Percentiles rank a stretch among this genome's conserved stretches.
phyloP scores from a whole-genome alignment of 495 filamentous ascomycete species.

The Penicillium pulvis region DNA sequence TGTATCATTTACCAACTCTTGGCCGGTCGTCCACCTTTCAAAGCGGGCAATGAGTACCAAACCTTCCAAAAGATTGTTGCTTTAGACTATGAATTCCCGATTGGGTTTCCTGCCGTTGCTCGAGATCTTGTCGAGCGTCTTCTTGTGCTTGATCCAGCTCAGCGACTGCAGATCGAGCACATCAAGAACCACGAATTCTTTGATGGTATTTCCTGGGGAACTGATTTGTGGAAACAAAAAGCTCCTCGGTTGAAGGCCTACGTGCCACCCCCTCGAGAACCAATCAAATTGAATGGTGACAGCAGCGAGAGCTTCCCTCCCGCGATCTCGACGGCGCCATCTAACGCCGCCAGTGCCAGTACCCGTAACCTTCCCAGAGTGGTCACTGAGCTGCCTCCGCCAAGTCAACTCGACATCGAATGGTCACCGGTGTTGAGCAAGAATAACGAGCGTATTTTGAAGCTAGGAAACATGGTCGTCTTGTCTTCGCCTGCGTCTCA shows the following conservation, averaged over 20 bases:
- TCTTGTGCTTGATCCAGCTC: conserved; percentile 85
- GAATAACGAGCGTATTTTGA: conserved; percentile 90
- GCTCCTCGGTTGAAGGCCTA: conserved; percentile 89
- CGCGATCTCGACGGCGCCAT: conserved; percentile 50
- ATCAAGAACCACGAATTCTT: conserved; percentile 99
- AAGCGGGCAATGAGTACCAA: conserved; percentile 93
- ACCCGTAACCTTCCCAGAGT: conserved; percentile 70
- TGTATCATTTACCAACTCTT: conserved; percentile 98
- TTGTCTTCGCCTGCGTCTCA: conserved; percentile 69
- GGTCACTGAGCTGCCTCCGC: conserved; percentile 93
- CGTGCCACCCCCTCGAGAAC: conserved; percentile 74
- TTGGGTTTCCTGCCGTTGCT: conserved; percentile 85
- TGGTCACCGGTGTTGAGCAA: conserved; percentile 96
- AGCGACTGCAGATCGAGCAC: conserved; percentile 89
- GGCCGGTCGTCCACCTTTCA: conserved; percentile 93
- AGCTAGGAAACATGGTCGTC: conserved; percentile 87
- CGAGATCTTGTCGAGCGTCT: conserved; percentile 91
- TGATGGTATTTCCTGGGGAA: conserved; percentile 83
- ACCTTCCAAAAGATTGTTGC: conserved; percentile 98
- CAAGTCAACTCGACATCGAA: conserved; percentile 96
- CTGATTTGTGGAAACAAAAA: conserved; percentile 85
- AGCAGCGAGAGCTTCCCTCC: conserved; percentile 49
- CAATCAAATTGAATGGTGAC: conserved; percentile 76
- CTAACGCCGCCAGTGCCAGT: conserved; percentile 40
- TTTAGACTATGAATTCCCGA: conserved; percentile 91